Percentiles rank a stretch among this genome's conserved stretches.
These are phyloP conservation scores for Thinopyrum elongatum DNA, from an alignment of 176 grass and related monocot genomes.

Conservation along the genomic window DNA sequence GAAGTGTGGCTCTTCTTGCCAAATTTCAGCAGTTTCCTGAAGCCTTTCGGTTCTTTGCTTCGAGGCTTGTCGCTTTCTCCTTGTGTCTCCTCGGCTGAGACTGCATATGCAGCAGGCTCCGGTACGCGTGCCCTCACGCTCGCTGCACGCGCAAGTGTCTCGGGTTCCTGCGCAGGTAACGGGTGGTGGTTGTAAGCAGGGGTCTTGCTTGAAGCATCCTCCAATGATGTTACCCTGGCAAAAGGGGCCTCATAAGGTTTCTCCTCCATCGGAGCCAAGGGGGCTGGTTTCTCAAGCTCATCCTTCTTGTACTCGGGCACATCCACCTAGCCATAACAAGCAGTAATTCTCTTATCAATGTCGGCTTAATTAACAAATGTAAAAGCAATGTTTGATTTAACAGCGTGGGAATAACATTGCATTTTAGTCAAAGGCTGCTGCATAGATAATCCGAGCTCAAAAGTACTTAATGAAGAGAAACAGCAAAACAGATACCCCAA, in stretches of 20 bases:
- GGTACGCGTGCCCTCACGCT: slow-evolving; percentile 45
- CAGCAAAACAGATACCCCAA: background rate
- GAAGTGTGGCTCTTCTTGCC: slow-evolving; percentile 70
- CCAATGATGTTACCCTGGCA: slow-evolving; percentile 67
- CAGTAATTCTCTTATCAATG: slow-evolving; percentile 8
- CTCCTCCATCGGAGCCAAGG: slow-evolving; percentile 5
- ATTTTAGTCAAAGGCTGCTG: background rate
- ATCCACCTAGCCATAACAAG: slow-evolving; percentile 48
- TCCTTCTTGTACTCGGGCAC: slow-evolving; percentile 41
- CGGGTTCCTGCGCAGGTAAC: slow-evolving; percentile 34
- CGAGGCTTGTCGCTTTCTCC: slow-evolving; percentile 43
- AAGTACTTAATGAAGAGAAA: slow-evolving; percentile 18
- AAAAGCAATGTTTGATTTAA: background rate
- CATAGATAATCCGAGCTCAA: background rate
- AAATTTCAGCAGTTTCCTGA: slow-evolving; percentile 91
- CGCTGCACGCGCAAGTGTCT: slow-evolving; percentile 35
- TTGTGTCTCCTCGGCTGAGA: slow-evolving; percentile 43
- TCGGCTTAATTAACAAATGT: background rate
- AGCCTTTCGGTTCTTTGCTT: slow-evolving; percentile 81
- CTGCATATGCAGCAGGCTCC: slow-evolving; percentile 17
- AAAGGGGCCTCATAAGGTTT: slow-evolving; percentile 71
- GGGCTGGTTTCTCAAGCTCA: slow-evolving; percentile 30
- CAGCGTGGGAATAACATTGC: background rate
- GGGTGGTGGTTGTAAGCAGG: slow-evolving; percentile 9
- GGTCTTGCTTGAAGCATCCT: slow-evolving; percentile 36